phyloP scores from a whole-genome alignment of 164 flowering plant genomes.

The Euptelea pleiosperma region DNA sequence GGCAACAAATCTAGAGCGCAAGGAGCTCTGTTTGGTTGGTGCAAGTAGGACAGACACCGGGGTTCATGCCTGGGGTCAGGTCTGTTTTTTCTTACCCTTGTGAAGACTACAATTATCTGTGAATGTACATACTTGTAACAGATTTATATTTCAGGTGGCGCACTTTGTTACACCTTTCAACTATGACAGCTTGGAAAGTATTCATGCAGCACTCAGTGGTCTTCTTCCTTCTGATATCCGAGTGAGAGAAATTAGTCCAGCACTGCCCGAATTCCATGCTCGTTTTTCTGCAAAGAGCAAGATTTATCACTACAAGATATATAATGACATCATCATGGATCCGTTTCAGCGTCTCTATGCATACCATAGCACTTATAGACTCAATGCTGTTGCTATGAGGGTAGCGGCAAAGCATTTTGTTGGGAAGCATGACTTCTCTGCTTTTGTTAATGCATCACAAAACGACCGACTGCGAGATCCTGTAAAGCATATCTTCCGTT shows the following conservation, averaged over 20 bases:
- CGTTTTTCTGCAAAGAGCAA: slow-evolving; percentile 76
- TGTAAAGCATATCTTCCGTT: slow-evolving; percentile 68
- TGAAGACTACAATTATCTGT: slow-evolving; percentile 1
- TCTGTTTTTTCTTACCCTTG: slow-evolving; percentile 29
- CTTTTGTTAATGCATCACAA: slow-evolving; percentile 66
- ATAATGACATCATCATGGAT: slow-evolving; percentile 71
- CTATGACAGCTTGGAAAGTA: slow-evolving; percentile 56
- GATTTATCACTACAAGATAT: slow-evolving; percentile 79
- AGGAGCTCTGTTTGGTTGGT: slow-evolving; percentile 72
- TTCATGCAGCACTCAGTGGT: slow-evolving; percentile 82
- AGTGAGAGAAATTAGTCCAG: slow-evolving; percentile 79
- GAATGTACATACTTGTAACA: slow-evolving; percentile 10
- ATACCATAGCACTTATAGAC: slow-evolving; percentile 62
- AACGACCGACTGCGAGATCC: slow-evolving; percentile 55
- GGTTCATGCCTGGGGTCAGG: slow-evolving; percentile 99
- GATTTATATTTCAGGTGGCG: slow-evolving; percentile 65
- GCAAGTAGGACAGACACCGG: slow-evolving; percentile 90
- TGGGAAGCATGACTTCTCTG: slow-evolving; percentile 85
- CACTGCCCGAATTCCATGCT: slow-evolving; percentile 84
- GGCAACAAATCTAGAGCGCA: slow-evolving; percentile 61
- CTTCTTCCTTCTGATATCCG: slow-evolving; percentile 84
- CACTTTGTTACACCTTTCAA: slow-evolving; percentile 89
- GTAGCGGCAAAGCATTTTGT: slow-evolving; percentile 71
- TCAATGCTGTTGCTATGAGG: slow-evolving; percentile 63
- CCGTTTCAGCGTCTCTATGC: slow-evolving; percentile 70